Percentiles rank a stretch among this genome's conserved stretches.
phyloP scores from a whole-genome alignment of 2,329 filamentous ascomycete species.

The Aspergillus quadricinctus region DNA sequence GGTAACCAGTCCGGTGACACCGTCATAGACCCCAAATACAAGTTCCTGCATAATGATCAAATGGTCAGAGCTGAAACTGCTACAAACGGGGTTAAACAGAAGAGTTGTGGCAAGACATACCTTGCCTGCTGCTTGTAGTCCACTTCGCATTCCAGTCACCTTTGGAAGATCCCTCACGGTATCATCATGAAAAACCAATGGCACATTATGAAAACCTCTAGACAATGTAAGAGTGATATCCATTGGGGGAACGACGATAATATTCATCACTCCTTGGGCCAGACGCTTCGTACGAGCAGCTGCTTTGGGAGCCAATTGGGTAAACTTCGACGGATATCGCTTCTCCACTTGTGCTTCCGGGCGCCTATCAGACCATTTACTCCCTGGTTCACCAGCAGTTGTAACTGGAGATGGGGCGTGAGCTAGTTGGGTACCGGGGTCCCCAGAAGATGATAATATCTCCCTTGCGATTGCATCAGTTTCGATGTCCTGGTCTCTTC shows the following conservation, averaged over 20 bases:
- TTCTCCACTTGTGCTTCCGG: too few species aligned
- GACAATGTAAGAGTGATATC: slow-evolving; percentile 79
- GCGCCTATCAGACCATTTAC: too few species aligned
- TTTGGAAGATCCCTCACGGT: slow-evolving; percentile 72
- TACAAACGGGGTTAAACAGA: too few species aligned
- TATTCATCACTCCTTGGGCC: slow-evolving; percentile 45
- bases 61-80: background rate
- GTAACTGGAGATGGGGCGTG: too few species aligned
- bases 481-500: too few species aligned
- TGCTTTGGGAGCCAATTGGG: slow-evolving; percentile 65
- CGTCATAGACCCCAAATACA: slow-evolving; percentile 72
- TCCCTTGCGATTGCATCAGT: too few species aligned
- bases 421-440: too few species aligned
- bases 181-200: slow-evolving; percentile 77
- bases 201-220: slow-evolving; percentile 83
- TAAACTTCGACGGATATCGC: background rate
- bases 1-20: slow-evolving; percentile 72
- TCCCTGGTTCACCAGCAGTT: too few species aligned
- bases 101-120: slow-evolving; percentile 24
- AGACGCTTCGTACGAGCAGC: slow-evolving; percentile 37
- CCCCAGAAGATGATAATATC: too few species aligned
- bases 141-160: slow-evolving; percentile 71
- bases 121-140: slow-evolving; percentile 71
- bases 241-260: slow-evolving; percentile 73
- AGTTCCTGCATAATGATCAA: slow-evolving; percentile 51